phyloP scores from a whole-genome alignment of 192 early-diverging fungal species.

The Coemansia sp. region DNA sequence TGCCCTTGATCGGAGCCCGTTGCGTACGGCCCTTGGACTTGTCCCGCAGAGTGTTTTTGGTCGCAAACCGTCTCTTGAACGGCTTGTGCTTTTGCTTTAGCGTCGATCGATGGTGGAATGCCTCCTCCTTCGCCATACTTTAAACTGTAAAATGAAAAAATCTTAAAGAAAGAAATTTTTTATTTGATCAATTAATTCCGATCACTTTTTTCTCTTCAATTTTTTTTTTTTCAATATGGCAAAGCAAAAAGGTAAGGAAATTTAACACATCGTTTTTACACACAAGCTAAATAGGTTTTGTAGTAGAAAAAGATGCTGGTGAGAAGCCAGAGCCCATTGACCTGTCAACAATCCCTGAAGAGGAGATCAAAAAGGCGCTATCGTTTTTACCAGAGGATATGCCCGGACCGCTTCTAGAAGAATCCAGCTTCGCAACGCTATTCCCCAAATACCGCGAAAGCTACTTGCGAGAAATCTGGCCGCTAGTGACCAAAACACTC shows the following conservation, averaged over 20 bases:
- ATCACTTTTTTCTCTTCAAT: constrained; percentile 1
- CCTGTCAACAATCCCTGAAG: constrained; percentile 32
- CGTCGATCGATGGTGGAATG: constrained; percentile 69
- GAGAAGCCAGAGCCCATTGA: constrained; percentile 36
- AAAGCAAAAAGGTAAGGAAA: constrained; percentile 10
- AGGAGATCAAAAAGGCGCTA: constrained; percentile 77
- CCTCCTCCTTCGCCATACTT: constrained; percentile 30
- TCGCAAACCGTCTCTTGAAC: constrained; percentile 91
- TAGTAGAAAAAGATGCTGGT: background rate
- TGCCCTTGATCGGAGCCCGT: constrained; percentile 60
- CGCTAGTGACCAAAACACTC: constrained; percentile 75
- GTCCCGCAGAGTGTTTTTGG: constrained; percentile 77
- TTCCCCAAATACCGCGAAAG: constrained; percentile 98
- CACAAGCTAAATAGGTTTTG: too few species aligned
- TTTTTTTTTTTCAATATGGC: constrained; percentile 3
- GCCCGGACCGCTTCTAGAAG: constrained; percentile 76
- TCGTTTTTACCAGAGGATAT: constrained; percentile 77
- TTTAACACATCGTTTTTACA: too few species aligned
- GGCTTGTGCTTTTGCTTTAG: constrained; percentile 93
- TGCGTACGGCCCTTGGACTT: constrained; percentile 79
- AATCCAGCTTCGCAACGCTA: constrained; percentile 93
- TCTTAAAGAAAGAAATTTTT: too few species aligned
- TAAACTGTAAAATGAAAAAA: too few species aligned
- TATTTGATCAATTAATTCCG: too few species aligned
- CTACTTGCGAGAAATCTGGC: constrained; percentile 91